Evolutionary conservation across 768 basidiomycete genomes (phyloP).

Genomic region (Lactarius sp.): DNA sequence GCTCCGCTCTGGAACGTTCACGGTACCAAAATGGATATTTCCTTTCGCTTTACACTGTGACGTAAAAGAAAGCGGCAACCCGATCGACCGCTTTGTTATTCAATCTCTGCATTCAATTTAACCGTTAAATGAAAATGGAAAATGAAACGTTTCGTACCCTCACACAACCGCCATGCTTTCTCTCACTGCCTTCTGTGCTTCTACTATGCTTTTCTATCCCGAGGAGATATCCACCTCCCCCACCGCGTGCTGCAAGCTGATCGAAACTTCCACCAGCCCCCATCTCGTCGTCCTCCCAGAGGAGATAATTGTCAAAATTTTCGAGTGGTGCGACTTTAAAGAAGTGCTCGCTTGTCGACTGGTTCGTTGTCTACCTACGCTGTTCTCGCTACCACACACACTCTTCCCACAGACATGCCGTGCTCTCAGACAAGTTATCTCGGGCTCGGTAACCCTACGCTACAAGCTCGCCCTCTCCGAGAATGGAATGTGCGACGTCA

Average conservation of each 20-base stretch:
- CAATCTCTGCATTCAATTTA: no score
- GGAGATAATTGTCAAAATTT: slow-evolving; percentile 9
- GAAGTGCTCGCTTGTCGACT: slow-evolving; percentile 8
- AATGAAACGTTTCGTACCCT: no score
- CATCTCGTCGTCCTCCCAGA: not conserved
- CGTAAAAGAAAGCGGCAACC: no score
- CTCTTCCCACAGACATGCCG: slow-evolving; percentile 8
- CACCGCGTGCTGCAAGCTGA: not conserved
- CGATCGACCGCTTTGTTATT: no score
- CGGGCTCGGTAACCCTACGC: slow-evolving; percentile 4
- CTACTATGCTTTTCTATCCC: not conserved
- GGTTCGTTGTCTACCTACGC: not conserved
- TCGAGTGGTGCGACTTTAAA: slow-evolving; percentile 10
- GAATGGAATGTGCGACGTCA: slow-evolving; percentile 17
- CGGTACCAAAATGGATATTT: no score
- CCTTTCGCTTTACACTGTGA: no score
- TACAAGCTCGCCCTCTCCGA: slow-evolving; percentile 16
- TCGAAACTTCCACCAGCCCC: not conserved
- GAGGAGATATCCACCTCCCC: no score
- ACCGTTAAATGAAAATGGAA: no score
- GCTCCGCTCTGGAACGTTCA: no score
- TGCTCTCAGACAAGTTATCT: slow-evolving; percentile 1
- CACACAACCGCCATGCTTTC: not conserved
- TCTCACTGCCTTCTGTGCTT: not conserved
- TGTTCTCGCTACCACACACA: no score